phyloP scores from a whole-genome alignment of 306 rosid species.

The Fragaria vesca region DNA sequence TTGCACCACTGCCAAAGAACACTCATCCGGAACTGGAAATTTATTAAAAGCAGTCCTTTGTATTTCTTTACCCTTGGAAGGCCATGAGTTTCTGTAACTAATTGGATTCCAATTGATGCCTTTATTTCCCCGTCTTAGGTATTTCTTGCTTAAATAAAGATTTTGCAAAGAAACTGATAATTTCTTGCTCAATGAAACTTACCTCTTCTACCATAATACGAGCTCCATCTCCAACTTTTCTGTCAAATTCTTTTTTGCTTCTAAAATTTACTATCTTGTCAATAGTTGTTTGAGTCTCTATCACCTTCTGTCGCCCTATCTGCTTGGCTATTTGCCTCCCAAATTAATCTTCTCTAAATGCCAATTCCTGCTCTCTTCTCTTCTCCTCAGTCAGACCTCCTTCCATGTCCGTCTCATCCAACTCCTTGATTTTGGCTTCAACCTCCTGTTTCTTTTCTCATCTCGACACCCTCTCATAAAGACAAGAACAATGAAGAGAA shows the following conservation, averaged over 20 bases:
- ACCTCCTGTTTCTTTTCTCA: background rate
- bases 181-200: background rate
- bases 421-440: background rate
- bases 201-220: background rate
- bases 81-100: background rate
- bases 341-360: background rate
- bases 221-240: background rate
- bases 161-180: background rate
- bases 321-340: background rate
- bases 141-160: background rate
- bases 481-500: background rate
- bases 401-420: background rate
- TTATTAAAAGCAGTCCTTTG: background rate
- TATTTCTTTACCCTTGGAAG: background rate
- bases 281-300: background rate
- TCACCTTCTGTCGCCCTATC: background rate
- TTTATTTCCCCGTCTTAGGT: background rate
- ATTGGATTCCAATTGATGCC: background rate
- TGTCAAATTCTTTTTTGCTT: background rate
- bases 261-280: background rate
- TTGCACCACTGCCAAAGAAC: background rate
- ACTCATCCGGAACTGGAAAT: background rate
- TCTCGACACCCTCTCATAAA: too few relatives aligned
- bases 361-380: background rate
- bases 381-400: background rate